Base-by-base conservation (phyloP, 306 rosid species). In the Quercus rubra region DNA sequence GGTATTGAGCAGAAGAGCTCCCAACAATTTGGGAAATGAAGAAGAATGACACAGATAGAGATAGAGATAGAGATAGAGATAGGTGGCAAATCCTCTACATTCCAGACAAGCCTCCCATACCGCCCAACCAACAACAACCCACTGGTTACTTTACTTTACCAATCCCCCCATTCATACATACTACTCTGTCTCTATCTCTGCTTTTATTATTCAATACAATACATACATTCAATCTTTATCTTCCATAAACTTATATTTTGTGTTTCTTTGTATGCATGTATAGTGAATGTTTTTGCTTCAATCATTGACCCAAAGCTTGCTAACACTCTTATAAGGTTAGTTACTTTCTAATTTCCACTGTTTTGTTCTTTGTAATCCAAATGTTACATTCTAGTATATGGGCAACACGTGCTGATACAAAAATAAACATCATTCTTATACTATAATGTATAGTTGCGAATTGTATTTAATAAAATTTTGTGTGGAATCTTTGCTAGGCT, bases 251-350 rank as follows among this genome's bases (percentile, higher is more conserved):
- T 41, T 41, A 41, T 8, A 41, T 41, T 41, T 41, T 8, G 46
- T 41, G 43, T 56, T 43, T 54, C 49, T 18, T n/a, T 31, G 46
- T 52, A 18, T 68, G 74, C 28, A 10, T 74, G 43, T 72, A 20
- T 89, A 83, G 97, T 82, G 76, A 70, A 78, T 71, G 94, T 85
- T 38, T 79, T 90, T 56, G 97, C 94, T 80, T 88, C 97, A 1
- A 70, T 23, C 38, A 87, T 92, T 5, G 85, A 91, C 49, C 94
- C 98, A 77, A 84, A 91, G 81, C 77, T 86, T 75, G 90, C 97
- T 64, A 91, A 95, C 75, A 86, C 83, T 80, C 87, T 95, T 79
- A 83, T 95, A 70, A 91, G 94, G 99, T 94, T 77, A 46, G 80
- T 31, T 82, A 55, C 74, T 9, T 59, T 59, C 67, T 23, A 13